phyloP scores from a whole-genome alignment of 148 eudicot genomes.

The Beta vulgaris region DNA sequence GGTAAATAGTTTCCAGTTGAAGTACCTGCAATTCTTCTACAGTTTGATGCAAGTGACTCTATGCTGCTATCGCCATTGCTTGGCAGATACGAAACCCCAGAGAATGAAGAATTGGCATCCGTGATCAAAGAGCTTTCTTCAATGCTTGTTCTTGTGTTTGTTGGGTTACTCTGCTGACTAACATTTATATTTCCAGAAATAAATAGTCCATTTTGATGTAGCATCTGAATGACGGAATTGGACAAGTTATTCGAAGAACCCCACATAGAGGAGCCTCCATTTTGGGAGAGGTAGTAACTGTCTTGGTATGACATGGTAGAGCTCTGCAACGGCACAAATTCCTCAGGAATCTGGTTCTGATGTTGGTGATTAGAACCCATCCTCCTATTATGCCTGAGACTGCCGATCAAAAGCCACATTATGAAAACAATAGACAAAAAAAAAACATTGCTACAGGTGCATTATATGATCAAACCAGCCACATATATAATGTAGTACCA shows the following conservation, averaged over 20 bases:
- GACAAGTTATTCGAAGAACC: constrained; percentile 12
- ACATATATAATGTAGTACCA: neutral
- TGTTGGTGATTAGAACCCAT: constrained; percentile 16
- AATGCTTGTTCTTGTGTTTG: constrained; percentile 30
- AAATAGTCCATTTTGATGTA: constrained; percentile 18
- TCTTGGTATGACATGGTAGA: constrained; percentile 18
- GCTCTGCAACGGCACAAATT: constrained; percentile 9
- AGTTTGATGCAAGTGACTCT: constrained; percentile 33
- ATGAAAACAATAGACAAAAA: neutral
- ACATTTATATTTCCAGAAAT: constrained; percentile 16
- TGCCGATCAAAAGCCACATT: neutral
- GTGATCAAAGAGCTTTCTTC: constrained; percentile 33
- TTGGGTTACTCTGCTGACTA: neutral
- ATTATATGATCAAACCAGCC: neutral
- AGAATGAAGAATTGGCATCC: constrained; percentile 25
- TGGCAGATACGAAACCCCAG: constrained; percentile 22
- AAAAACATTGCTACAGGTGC: neutral
- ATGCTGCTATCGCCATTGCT: constrained; percentile 13
- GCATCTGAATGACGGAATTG: constrained; percentile 17
- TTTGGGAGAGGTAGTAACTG: constrained; percentile 10
- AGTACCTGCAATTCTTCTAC: constrained; percentile 12
- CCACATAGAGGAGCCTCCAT: constrained; percentile 12
- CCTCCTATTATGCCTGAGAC: constrained; percentile 12
- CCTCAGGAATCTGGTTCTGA: constrained; percentile 16
- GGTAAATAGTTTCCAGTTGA: constrained; percentile 24